A percentile compares a stretch with the other conserved stretches of the same genome.
phyloP scores from a whole-genome alignment of 1,284 basidiomycete species.

The Trametes sp. region DNA sequence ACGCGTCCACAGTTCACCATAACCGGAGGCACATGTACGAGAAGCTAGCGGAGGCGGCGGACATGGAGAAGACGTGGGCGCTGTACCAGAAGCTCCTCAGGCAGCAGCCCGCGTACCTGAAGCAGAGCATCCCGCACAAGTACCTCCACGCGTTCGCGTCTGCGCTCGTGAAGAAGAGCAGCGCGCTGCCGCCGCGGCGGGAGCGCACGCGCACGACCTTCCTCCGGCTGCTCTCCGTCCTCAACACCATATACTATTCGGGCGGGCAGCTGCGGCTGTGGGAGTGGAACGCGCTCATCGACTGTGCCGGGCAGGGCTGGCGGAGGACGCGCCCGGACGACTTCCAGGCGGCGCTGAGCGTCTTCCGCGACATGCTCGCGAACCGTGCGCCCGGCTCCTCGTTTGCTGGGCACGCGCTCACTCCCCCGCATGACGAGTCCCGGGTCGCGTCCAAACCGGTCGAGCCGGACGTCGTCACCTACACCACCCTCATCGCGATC shows the following conservation, averaged over 20 bases:
- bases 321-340: constrained; percentile 62
- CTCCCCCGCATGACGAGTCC: constrained; percentile 10
- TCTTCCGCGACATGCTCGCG: constrained; percentile 64
- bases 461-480: constrained; percentile 70
- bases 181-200: constrained; percentile 36
- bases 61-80: constrained; percentile 60
- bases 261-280: constrained; percentile 60
- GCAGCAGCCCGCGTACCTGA: constrained; percentile 36
- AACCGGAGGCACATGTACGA: constrained; percentile 20
- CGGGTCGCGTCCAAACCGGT: constrained; percentile 17
- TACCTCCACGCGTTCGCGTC: constrained; percentile 68
- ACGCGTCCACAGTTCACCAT: constrained; percentile 13
- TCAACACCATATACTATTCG: constrained; percentile 59
- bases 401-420: constrained; percentile 34
- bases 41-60: constrained; percentile 47
- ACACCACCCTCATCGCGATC: constrained; percentile 69
- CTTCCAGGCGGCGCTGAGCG: constrained; percentile 64
- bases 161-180: constrained; percentile 50
- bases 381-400: constrained; percentile 53
- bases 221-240: constrained; percentile 67
- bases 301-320: constrained; percentile 71
- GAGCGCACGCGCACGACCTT: constrained; percentile 67
- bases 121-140: constrained; percentile 37
- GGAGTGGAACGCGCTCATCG: constrained; percentile 80
- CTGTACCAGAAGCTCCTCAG: constrained; percentile 58